These are phyloP conservation scores for Ramaria rubella DNA, from an alignment of 768 basidiomycete species.

Conservation along the genomic window DNA sequence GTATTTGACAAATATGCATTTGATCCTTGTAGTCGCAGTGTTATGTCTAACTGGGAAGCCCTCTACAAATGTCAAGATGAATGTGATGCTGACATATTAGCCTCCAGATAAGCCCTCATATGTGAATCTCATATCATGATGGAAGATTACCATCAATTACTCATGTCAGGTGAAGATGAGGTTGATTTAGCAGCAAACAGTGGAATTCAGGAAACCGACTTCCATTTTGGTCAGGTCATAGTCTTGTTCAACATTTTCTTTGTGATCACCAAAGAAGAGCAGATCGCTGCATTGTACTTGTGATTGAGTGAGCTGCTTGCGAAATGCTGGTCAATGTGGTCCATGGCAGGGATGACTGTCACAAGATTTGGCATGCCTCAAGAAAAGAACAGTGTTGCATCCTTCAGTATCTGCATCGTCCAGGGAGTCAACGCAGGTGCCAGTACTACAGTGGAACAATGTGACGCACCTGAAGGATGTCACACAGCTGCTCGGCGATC, in stretches of 20 bases:
- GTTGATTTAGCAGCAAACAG: not conserved
- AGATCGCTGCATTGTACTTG: constrained; percentile 17
- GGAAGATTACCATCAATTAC: not conserved
- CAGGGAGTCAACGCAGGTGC: not conserved
- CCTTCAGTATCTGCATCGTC: constrained; percentile 28
- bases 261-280: constrained; percentile 22
- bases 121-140: not conserved
- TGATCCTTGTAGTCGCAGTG: not conserved
- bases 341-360: constrained; percentile 34
- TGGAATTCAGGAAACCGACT: not conserved
- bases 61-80: constrained; percentile 15
- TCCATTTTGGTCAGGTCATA: constrained; percentile 23
- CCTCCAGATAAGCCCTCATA: not conserved
- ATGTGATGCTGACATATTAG: constrained; percentile 13
- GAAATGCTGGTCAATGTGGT: constrained; percentile 25
- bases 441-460: too few relatives aligned
- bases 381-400: constrained; percentile 30
- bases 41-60: constrained; percentile 9
- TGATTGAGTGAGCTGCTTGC: constrained; percentile 14
- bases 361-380: constrained; percentile 21
- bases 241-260: constrained; percentile 29
- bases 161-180: not conserved
- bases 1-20: not conserved
- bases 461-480: constrained; percentile 26
- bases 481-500: constrained; percentile 25